Conservation (phyloP, 108 stramenopile genomes). For the Fistulifera solaris region DNA sequence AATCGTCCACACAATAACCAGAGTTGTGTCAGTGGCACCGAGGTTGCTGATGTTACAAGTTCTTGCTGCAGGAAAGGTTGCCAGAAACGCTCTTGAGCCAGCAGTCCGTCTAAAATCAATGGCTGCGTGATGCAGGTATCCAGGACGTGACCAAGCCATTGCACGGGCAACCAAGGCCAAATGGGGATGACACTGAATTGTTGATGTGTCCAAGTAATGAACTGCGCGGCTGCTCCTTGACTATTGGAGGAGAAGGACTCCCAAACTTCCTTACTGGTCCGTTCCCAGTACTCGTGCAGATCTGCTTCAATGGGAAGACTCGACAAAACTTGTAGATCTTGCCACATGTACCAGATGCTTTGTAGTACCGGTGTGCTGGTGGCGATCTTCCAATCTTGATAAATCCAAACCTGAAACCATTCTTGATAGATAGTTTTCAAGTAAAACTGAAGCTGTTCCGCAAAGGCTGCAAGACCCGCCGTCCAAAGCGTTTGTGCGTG, state of each 20-base stretch:
- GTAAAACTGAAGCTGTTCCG: slow-evolving; percentile 17
- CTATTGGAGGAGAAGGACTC: too few relatives aligned
- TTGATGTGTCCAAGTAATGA: slow-evolving; percentile 7
- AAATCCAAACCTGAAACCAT: slow-evolving; percentile 20
- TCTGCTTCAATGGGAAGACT: slow-evolving; percentile 24
- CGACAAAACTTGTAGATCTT: slow-evolving; percentile 30
- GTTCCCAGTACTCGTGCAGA: slow-evolving; percentile 24
- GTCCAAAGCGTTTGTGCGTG: slow-evolving; percentile 17
- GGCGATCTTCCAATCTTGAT: slow-evolving; percentile 22
- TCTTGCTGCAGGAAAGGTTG: slow-evolving; percentile 30
- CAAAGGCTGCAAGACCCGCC: slow-evolving; percentile 35
- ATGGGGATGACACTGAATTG: neutral
- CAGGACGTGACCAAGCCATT: slow-evolving; percentile 8
- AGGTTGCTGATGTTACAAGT: neutral
- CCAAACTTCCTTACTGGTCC: neutral
- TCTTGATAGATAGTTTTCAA: slow-evolving; percentile 23
- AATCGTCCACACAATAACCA: slow-evolving; percentile 35
- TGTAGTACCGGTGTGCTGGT: slow-evolving; percentile 17
- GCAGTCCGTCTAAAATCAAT: slow-evolving; percentile 13
- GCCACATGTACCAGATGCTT: slow-evolving; percentile 43
- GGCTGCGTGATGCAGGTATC: slow-evolving; percentile 12
- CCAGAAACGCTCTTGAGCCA: slow-evolving; percentile 25
- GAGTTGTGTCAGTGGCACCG: slow-evolving; percentile 23
- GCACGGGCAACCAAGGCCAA: slow-evolving; percentile 13
- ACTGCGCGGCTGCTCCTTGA: slow-evolving; percentile 1